A percentile compares a stretch with the other conserved stretches of the same genome.
phyloP scores from a whole-genome alignment of 2,329 filamentous ascomycete species.

The Calonectria hongkongensis region DNA sequence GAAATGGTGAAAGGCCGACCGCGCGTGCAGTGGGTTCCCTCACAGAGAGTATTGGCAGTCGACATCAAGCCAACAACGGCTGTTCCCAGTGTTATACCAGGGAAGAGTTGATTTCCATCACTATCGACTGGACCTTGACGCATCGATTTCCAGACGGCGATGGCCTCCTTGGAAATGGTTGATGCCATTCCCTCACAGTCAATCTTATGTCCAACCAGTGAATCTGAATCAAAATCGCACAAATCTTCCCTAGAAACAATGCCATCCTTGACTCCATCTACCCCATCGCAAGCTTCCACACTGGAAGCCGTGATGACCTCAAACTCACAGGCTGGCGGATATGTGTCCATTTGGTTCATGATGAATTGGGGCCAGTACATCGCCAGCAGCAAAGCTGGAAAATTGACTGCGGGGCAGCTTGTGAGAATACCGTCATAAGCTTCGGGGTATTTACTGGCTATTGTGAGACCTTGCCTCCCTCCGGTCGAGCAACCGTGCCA shows the following conservation, averaged over 20 bases:
- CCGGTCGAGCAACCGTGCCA: conserved; percentile 14
- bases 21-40: background rate
- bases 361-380: conserved; percentile 18
- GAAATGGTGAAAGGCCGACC: background rate
- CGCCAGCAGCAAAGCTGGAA: background rate
- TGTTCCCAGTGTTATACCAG: background rate
- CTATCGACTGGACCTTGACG: background rate
- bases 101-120: background rate
- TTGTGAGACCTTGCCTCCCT: background rate
- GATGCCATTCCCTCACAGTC: background rate
- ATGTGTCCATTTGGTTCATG: conserved; percentile 5
- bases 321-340: background rate
- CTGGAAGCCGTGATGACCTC: background rate
- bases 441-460: background rate
- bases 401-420: conserved; percentile 3
- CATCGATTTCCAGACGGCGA: background rate
- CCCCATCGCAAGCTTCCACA: background rate
- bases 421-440: conserved; percentile 2
- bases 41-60: conserved; percentile 6
- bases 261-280: background rate
- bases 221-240: background rate
- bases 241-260: background rate
- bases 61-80: background rate
- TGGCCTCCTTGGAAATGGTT: background rate
- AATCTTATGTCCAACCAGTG: background rate